Base-by-base conservation (phyloP, 2,329 filamentous ascomycete genomes). In the Ophiostoma piceae region DNA sequence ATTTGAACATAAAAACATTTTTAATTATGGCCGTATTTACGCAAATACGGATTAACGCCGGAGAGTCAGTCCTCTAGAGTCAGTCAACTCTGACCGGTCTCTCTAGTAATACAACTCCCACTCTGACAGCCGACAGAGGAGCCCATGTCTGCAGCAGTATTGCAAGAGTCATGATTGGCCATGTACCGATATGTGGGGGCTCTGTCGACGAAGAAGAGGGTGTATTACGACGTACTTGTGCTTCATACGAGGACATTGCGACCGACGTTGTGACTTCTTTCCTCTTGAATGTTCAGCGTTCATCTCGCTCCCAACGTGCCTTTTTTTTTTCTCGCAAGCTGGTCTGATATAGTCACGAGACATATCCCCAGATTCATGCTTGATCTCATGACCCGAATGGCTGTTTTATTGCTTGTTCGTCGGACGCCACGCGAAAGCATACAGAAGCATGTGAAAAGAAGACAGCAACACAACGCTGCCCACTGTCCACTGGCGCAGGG, bases 111-210 rank as follows among this genome's bases (percentile, higher is more conserved):
- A 9, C 37, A 39, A 3, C 39, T 41, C 39, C 39, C 39, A 41
- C 9, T 41, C 11, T 14, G 39, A 57, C 22, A 26, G 22, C 9
- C n/a, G 9, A n/a, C 19, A 29, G 26, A 29, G 26, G 26, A 29
- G 26, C 26, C 26, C 26, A 29, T 29, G 26, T 29, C 22, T 12
- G 51, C 22, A 66, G 29, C n/a, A 29, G 22, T 22, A 26, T 47
- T 66, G 22, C 39, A 43, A 26, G 65, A 47, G 37, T 16, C 39
- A 47, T 66, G 65, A 66, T 66, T 66, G 65, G 65, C 37, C 37
- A 16, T 12, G 5, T 9, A 16, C n/a, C 22, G 51, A 16, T 11
- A 47, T 29, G 65, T 66, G 65, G 65, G 65, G 65, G 65, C 8
- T 32, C 57, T 14, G 11, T 32, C 5, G 5, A 7, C 4, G 26